Percentiles rank a stretch among this genome's conserved stretches.
These are phyloP conservation scores for Agrocybe chaxingu DNA, from an alignment of 768 basidiomycete genomes.

Conservation along the genomic window DNA sequence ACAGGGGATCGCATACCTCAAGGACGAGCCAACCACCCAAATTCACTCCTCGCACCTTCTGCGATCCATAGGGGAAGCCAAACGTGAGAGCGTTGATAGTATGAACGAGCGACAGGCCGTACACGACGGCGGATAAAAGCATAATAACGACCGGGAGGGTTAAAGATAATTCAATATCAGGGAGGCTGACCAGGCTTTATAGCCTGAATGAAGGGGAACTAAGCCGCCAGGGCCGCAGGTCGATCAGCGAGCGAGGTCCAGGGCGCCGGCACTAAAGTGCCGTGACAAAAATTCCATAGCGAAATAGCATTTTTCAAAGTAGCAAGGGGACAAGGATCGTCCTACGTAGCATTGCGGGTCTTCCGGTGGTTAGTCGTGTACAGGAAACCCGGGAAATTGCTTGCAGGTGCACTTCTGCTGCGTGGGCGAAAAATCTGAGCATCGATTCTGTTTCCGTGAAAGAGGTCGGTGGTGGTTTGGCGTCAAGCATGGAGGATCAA, in stretches of 20 bases:
- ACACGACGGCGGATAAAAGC: background rate
- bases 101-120: constrained; percentile 13
- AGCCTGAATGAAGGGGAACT: background rate
- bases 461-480: too few species aligned
- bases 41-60: constrained; percentile 79
- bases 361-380: too few species aligned
- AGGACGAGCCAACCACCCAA: constrained; percentile 62
- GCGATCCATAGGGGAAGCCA: constrained; percentile 66
- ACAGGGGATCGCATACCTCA: constrained; percentile 27
- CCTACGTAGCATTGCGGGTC: too few species aligned
- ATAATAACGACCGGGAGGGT: constrained; percentile 1
- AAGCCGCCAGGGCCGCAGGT: background rate
- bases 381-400: too few species aligned
- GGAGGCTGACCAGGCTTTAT: background rate
- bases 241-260: background rate
- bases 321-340: too few species aligned
- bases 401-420: too few species aligned
- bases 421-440: too few species aligned
- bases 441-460: too few species aligned
- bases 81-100: constrained; percentile 30
- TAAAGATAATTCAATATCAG: background rate
- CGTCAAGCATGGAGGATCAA: too few species aligned
- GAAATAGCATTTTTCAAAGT: too few species aligned
- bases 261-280: too few species aligned
- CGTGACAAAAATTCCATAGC: too few species aligned